Conservation (phyloP, 768 basidiomycete species). For the Fomitopsis pulvina region DNA sequence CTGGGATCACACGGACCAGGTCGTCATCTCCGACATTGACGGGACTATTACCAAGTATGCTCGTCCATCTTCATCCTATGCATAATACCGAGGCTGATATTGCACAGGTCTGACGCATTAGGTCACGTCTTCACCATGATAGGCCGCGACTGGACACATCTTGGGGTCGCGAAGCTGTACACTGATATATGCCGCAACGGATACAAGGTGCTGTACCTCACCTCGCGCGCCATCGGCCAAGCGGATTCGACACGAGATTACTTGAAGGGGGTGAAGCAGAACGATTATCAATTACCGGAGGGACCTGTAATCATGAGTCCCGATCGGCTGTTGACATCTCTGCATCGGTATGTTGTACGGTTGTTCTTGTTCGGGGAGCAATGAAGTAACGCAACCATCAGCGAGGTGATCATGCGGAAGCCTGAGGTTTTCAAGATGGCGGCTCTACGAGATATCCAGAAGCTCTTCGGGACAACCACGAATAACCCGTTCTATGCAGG, state of each 20-base stretch:
- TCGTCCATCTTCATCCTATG: background rate
- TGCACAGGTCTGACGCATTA: conserved; percentile 80
- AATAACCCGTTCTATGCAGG: conserved; percentile 91
- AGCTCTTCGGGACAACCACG: conserved; percentile 71
- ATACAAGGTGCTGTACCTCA: conserved; percentile 97
- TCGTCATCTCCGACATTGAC: conserved; percentile 96
- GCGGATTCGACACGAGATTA: conserved; percentile 96
- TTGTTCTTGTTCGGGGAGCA: background rate
- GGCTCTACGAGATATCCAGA: conserved; percentile 89
- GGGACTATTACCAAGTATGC: conserved; percentile 96
- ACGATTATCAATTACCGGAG: conserved; percentile 93
- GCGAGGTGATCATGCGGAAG: conserved; percentile 98
- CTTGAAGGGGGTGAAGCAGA: conserved; percentile 90
- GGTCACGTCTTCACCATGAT: conserved; percentile 98
- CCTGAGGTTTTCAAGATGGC: conserved; percentile 99
- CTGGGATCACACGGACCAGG: conserved; percentile 86
- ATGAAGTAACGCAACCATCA: conserved; percentile 23
- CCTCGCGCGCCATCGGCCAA: conserved; percentile 94
- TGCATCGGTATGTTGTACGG: conserved; percentile 70
- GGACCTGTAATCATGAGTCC: conserved; percentile 99
- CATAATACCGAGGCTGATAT: background rate
- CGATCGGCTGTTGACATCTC: conserved; percentile 86
- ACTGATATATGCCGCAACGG: conserved; percentile 94
- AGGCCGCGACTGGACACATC: conserved; percentile 96
- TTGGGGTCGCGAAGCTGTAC: conserved; percentile 95